phyloP scores from a whole-genome alignment of 345 rosid genomes.

The Melastoma malabathricum region DNA sequence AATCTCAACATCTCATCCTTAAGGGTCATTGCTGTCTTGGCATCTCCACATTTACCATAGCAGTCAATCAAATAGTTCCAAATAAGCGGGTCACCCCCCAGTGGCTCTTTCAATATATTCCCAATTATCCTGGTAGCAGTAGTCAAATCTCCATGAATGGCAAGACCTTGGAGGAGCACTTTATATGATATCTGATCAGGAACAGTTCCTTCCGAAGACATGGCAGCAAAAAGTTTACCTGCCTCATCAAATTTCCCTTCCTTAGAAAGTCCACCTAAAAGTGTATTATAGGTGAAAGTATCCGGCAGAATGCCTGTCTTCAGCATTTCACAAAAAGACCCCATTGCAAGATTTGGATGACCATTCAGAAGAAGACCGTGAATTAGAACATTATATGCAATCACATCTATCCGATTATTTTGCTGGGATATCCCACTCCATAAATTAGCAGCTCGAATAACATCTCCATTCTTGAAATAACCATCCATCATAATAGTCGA shows the following conservation, averaged over 20 bases:
- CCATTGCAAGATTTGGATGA: constrained; percentile 29
- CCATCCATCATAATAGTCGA: constrained; percentile 64
- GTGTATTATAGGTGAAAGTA: constrained; percentile 47
- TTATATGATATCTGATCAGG: constrained; percentile 51
- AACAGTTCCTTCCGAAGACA: constrained; percentile 39
- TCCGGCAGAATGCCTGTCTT: constrained; percentile 56
- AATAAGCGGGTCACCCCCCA: constrained; percentile 38
- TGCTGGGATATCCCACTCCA: constrained; percentile 34
- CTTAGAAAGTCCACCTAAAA: constrained; percentile 49
- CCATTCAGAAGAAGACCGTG: constrained; percentile 38
- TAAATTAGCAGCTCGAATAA: constrained; percentile 26
- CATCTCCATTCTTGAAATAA: constrained; percentile 46
- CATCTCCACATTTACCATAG: constrained; percentile 47
- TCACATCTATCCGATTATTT: constrained; percentile 23
- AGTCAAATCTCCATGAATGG: constrained; percentile 27
- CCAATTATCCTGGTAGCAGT: constrained; percentile 31
- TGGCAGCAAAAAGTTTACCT: constrained; percentile 24
- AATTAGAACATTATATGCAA: constrained; percentile 53
- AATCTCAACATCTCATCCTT: constrained; percentile 39
- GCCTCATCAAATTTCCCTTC: constrained; percentile 46
- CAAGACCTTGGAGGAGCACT: constrained; percentile 44
- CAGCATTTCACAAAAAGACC: constrained; percentile 42
- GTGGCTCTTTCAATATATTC: constrained; percentile 26
- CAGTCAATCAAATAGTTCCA: constrained; percentile 59
- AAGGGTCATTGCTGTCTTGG: constrained; percentile 26